phyloP scores from a whole-genome alignment of 208 protist species.

The Crithidia expoeki region DNA sequence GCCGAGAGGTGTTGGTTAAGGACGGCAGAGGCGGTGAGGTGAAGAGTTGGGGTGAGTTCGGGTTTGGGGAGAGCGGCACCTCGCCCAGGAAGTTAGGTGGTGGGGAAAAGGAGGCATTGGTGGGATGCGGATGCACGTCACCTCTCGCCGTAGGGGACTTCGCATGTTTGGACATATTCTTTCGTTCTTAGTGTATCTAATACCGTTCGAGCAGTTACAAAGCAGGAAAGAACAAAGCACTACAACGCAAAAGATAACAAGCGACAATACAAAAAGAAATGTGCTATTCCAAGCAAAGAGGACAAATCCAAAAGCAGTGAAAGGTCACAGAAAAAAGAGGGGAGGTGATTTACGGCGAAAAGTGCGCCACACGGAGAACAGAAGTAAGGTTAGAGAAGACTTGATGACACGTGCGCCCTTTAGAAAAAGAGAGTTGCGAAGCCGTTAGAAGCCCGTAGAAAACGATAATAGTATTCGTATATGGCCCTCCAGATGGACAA shows the following conservation, averaged over 20 bases:
- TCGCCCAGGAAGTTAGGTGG: neutral
- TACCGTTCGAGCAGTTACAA: neutral
- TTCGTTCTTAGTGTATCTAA: no score
- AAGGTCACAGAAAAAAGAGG: neutral
- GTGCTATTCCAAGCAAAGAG: neutral
- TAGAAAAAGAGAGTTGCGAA: no score
- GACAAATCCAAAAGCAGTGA: neutral
- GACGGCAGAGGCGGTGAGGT: neutral
- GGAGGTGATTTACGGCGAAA: neutral
- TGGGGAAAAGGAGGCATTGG: neutral
- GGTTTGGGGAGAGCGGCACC: neutral
- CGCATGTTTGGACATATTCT: neutral
- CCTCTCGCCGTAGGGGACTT: neutral
- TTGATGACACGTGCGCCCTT: no score
- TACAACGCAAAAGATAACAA: no score
- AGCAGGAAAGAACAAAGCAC: neutral
- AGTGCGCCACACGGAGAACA: neutral
- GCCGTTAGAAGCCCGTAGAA: no score
- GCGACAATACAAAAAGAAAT: neutral
- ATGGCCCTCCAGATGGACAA: no score
- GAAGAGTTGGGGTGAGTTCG: neutral
- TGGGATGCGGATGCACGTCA: neutral
- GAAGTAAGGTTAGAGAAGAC: no score
- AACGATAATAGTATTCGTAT: no score
- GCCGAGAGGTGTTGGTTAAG: neutral